These are phyloP conservation scores for Coemansia sp. DNA, from an alignment of 192 early-diverging fungal species.

Conservation along the genomic window DNA sequence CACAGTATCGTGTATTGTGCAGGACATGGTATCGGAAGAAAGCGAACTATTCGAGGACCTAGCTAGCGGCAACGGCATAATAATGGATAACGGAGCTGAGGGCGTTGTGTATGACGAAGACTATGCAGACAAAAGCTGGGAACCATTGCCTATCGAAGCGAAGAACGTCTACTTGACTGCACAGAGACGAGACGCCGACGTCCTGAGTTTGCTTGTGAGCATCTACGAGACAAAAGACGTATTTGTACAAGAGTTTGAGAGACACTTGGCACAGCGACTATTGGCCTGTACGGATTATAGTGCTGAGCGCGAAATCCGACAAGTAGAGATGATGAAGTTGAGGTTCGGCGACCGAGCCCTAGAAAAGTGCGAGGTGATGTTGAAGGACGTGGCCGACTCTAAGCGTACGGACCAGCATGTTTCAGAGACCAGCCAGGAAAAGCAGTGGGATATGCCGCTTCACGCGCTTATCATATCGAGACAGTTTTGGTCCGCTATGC, in stretches of 20 bases:
- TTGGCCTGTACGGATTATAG: constrained; percentile 55
- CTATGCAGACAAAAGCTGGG: constrained; percentile 56
- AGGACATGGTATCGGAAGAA: constrained; percentile 64
- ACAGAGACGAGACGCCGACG: constrained; percentile 56
- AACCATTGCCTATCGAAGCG: constrained; percentile 64
- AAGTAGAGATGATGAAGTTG: constrained; percentile 74
- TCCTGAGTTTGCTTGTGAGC: constrained; percentile 63
- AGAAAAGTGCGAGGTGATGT: constrained; percentile 75
- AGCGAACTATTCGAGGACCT: constrained; percentile 57
- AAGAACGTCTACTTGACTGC: constrained; percentile 26
- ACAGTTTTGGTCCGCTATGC: constrained; percentile 63
- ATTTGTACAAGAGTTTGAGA: constrained; percentile 72
- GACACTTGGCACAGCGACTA: constrained; percentile 56
- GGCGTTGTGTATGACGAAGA: constrained; percentile 57
- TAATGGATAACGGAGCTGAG: constrained; percentile 22
- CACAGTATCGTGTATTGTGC: constrained; percentile 67
- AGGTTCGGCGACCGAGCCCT: constrained; percentile 65
- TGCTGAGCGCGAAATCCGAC: constrained; percentile 59
- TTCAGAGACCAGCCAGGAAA: constrained; percentile 16
- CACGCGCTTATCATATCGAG: constrained; percentile 58
- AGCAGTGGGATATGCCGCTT: constrained; percentile 30
- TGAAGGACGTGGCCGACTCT: constrained; percentile 76
- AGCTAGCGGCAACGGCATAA: constrained; percentile 8
- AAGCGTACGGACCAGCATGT: constrained; percentile 61
- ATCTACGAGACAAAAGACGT: constrained; percentile 70